Percentiles rank a stretch among this genome's conserved stretches.
phyloP scores from a whole-genome alignment of 2,329 filamentous ascomycete species.

The Lomentospora prolificans region DNA sequence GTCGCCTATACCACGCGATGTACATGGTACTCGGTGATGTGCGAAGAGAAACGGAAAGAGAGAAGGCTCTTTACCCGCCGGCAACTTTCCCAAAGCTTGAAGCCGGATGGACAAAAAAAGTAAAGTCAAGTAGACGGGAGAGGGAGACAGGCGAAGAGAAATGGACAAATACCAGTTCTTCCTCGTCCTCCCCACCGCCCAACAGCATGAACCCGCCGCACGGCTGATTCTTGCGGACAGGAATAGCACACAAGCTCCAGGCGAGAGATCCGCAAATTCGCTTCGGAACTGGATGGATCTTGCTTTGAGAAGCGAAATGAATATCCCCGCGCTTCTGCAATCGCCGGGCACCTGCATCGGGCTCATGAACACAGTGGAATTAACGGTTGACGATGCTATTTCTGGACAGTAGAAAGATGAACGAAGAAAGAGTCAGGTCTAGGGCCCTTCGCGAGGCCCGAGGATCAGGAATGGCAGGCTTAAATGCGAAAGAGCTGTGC shows the following conservation, averaged over 20 bases:
- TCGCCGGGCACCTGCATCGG: conserved; percentile 5
- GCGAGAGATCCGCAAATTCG: neutral
- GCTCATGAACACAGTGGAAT: conserved; percentile 4
- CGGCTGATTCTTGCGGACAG: neutral
- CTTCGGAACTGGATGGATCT: neutral
- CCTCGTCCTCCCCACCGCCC: neutral
- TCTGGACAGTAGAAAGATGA: neutral
- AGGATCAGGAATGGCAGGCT: neutral
- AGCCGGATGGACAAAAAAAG: conserved; percentile 5
- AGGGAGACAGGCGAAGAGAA: neutral
- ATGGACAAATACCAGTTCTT: neutral
- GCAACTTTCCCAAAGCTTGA: conserved; percentile 1
- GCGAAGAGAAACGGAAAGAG: neutral
- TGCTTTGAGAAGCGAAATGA: conserved; percentile 4
- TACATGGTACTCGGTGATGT: neutral
- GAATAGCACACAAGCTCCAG: neutral
- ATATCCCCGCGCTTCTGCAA: neutral
- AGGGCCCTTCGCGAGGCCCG: neutral
- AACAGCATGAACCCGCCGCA: neutral
- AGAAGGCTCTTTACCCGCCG: conserved; percentile 4
- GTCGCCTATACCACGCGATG: neutral
- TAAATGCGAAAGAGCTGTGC: neutral
- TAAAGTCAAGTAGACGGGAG: neutral
- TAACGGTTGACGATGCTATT: neutral
- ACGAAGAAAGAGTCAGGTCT: neutral